Conservation (phyloP, 495 filamentous ascomycete genomes). For the Annulohypoxylon nitens region DNA sequence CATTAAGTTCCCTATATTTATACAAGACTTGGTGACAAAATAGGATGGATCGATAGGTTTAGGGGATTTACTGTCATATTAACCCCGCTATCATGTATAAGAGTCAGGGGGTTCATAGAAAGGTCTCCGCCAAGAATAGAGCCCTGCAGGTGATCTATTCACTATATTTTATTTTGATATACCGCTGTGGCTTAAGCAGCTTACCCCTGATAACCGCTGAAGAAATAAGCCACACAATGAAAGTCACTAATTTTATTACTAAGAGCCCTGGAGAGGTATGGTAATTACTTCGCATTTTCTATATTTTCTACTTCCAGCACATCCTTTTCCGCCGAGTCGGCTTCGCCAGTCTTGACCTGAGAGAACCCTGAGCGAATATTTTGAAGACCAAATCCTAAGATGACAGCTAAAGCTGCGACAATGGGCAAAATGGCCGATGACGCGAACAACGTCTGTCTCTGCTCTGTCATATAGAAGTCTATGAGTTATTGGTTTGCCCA, state of each 20-base stretch:
- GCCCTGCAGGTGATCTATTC: too few species aligned
- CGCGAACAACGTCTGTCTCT: slow-evolving; percentile 44
- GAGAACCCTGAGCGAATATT: background rate
- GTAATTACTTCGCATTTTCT: background rate
- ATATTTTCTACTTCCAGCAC: background rate
- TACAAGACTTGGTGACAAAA: too few species aligned
- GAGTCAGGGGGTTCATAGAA: too few species aligned
- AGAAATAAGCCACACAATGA: background rate
- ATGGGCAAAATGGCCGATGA: slow-evolving; percentile 46
- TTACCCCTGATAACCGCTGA: too few species aligned
- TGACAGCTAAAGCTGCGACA: slow-evolving; percentile 32
- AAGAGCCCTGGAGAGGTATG: background rate
- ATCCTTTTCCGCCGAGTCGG: background rate
- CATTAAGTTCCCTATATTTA: too few species aligned
- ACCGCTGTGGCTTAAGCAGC: too few species aligned
- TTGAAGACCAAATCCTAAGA: slow-evolving; percentile 19
- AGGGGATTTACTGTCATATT: too few species aligned
- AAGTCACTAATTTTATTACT: background rate
- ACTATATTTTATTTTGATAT: too few species aligned
- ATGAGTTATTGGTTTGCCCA: slow-evolving; percentile 3
- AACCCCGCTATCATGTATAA: too few species aligned
- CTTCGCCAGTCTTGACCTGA: background rate
- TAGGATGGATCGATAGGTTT: too few species aligned
- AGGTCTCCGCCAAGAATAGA: too few species aligned
- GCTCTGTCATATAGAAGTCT: slow-evolving; percentile 6